Evolutionary conservation across 2,329 filamentous ascomycete species (phyloP).

Genomic region (Bipolaris victoriae): DNA sequence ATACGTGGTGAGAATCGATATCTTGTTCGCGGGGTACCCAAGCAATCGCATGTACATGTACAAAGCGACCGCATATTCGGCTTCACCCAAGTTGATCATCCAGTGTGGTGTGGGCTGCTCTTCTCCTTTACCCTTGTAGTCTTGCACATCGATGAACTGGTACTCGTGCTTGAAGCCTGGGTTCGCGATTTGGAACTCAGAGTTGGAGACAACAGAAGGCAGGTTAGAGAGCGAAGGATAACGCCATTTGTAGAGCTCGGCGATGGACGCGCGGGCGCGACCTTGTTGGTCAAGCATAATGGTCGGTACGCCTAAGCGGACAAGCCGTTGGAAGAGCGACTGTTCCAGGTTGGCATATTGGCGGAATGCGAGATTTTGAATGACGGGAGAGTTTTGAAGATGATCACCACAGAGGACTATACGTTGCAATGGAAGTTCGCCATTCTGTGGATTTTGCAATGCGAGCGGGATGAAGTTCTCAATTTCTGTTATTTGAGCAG

Average conservation of each 20-base stretch:
- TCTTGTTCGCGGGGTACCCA: constrained; percentile 83
- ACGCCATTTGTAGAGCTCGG: constrained; percentile 90
- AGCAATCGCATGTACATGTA: constrained; percentile 97
- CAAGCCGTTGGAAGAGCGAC: constrained; percentile 88
- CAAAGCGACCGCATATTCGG: constrained; percentile 93
- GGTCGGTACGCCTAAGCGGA: constrained; percentile 89
- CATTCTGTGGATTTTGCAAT: constrained; percentile 80
- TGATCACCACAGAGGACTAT: constrained; percentile 95
- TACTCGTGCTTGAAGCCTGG: constrained; percentile 92
- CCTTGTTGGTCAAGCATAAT: constrained; percentile 93
- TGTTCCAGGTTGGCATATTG: constrained; percentile 97
- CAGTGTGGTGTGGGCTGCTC: constrained; percentile 91
- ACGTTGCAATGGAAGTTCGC: constrained; percentile 78
- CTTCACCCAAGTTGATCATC: constrained; percentile 94
- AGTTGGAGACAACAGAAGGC: constrained; percentile 69
- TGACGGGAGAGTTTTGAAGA: constrained; percentile 93
- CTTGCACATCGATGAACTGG: constrained; percentile 93
- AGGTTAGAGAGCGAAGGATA: constrained; percentile 83
- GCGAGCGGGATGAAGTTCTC: constrained; percentile 95
- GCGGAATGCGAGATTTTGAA: constrained; percentile 91
- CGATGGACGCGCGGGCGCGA: constrained; percentile 84
- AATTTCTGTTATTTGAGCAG: constrained; percentile 95
- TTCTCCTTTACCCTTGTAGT: constrained; percentile 91
- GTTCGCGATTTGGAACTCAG: constrained; percentile 82
- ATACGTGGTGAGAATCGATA: constrained; percentile 91